Percentiles rank a stretch among this genome's conserved stretches.
phyloP scores from a whole-genome alignment of 345 rosid genomes.

The Eucalyptus melliodora region DNA sequence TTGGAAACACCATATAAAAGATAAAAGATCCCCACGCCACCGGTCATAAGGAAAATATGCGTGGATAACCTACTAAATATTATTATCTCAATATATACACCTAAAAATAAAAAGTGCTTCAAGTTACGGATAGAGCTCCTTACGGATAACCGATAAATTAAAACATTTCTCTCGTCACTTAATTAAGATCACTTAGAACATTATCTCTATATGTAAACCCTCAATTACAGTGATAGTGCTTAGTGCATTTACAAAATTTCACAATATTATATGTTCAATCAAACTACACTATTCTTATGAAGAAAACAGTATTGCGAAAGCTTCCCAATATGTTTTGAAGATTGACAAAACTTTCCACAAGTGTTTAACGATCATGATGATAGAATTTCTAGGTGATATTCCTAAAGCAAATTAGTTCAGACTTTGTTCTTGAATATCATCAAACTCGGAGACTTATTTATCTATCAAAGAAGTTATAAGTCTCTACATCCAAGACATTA shows the following conservation, averaged over 20 bases:
- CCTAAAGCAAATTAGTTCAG: not conserved
- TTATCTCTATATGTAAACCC: not conserved
- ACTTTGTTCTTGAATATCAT: not conserved
- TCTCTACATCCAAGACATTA: not conserved
- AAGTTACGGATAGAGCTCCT: not conserved
- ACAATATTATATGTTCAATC: too few species aligned
- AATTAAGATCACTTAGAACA: not conserved
- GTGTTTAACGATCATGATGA: too few species aligned
- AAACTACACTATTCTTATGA: not conserved
- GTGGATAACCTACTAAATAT: not conserved
- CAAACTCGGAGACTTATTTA: not conserved
- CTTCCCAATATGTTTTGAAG: too few species aligned
- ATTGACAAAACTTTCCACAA: not conserved
- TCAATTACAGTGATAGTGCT: not conserved
- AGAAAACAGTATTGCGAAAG: too few species aligned
- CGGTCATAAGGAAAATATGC: not conserved
- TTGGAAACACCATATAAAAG: not conserved
- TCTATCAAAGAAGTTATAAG: not conserved
- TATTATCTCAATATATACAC: not conserved
- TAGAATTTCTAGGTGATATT: too few species aligned
- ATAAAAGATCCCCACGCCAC: not conserved
- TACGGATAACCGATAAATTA: not conserved
- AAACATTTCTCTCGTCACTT: too few species aligned
- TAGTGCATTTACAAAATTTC: not conserved
- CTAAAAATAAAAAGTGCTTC: not conserved